These are phyloP conservation scores for Tetrahymena malaccensis DNA, from an alignment of 73 alveolate species.

Conservation along the genomic window DNA sequence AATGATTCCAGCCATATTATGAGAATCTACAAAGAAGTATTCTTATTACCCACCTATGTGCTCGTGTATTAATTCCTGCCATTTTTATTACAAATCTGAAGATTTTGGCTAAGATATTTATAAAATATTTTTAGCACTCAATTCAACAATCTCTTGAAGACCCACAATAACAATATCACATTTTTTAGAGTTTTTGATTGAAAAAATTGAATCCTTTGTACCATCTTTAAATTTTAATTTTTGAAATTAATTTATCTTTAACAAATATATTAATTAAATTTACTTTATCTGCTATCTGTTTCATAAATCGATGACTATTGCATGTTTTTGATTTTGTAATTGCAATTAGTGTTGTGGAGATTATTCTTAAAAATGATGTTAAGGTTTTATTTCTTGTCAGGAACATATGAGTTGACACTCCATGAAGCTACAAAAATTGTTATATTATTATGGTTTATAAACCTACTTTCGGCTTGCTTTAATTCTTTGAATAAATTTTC, in stretches of 20 bases:
- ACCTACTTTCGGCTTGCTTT: background rate
- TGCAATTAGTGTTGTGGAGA: background rate
- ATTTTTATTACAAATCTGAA: background rate
- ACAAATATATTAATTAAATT: background rate
- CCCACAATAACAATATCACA: constrained; percentile 16
- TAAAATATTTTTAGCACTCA: constrained; percentile 6
- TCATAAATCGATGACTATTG: background rate
- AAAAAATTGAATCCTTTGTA: background rate
- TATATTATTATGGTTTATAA: background rate
- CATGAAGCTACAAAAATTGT: background rate
- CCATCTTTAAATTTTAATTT: background rate
- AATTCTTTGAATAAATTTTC: background rate
- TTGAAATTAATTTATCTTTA: too few species aligned
- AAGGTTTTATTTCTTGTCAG: background rate
- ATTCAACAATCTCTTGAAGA: constrained; percentile 17
- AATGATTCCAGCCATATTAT: constrained; percentile 60
- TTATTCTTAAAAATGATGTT: background rate
- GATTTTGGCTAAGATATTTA: background rate
- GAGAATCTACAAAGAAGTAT: constrained; percentile 26
- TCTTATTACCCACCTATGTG: constrained; percentile 21
- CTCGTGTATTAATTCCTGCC: background rate
- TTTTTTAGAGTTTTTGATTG: background rate
- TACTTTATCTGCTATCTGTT: background rate
- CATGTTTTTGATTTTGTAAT: background rate
- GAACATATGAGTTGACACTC: background rate